Base-by-base conservation (phyloP, 371 early-diverging fungal genomes). In the Phascolomyces articulosus region DNA sequence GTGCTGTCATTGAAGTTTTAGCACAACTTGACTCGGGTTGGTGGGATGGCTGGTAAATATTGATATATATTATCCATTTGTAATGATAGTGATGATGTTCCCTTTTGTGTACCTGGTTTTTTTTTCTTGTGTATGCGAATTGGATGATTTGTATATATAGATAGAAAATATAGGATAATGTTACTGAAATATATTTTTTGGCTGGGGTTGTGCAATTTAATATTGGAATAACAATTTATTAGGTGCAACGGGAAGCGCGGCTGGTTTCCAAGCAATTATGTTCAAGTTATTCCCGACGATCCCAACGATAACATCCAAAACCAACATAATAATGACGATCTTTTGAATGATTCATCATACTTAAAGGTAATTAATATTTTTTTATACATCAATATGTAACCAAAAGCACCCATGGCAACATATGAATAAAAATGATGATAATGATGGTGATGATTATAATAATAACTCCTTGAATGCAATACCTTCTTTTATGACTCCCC, bases 261-360 rank as follows among this genome's bases (percentile, higher is more conserved):
- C 28, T 95, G 95, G 95, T 95, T 96, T 75, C 97, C 95, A 4
- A 90, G 91, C 31, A 93, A 93, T 70, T 93, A 90, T 73, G 93
- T 95, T 10, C 79, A 87, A 71, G 58, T 75, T 44, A 62, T 84
- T 23, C 66, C 80, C 2, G 56, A 55, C 28, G 48, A 40, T 55
- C n/a, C 63, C 60, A 40, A 68, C 74, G n/a, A n/a, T n/a, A 81
- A 38, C 38, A 38, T 38, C 38, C 9, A 38, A 13, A 18, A 15
- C 4, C 44, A 18, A 4, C 44, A 44, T n/a, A 8, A n/a, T 44
- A 44, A 16, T n/a, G 16, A 62, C 40, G 40, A 65, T 27, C 18
- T 20, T 3, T 6, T 24, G 4, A n/a, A 63, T 21, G 83, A 56
- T 31, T 41, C 57, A 21, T 40, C 57, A 27, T 27, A 31, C 40